Base-by-base conservation (phyloP, 306 rosid genomes). In the Trifolium subterraneum region DNA sequence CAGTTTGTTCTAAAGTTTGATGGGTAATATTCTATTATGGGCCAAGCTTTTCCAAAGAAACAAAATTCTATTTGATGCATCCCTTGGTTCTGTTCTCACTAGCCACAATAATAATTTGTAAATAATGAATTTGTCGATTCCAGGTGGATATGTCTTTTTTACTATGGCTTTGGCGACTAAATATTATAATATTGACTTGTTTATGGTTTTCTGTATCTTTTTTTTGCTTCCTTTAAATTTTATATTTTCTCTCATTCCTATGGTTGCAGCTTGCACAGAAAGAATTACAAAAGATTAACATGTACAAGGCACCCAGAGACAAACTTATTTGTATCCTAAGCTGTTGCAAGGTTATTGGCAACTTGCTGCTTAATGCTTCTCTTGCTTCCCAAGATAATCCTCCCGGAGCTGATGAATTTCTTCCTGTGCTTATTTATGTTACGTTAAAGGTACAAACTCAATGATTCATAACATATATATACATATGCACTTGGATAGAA, bases 301-400 rank as follows among this genome's bases (percentile, higher is more conserved):
- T 92, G 97, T 85, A 85, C 88, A 95, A 92, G 90, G 98, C 98
- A 70, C 99, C 99, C 51, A 89, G 99, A 73, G 99, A 95, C 84
- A 95, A 95, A 85, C 93, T 95, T 81, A 83, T 89, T 20, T 95
- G 99, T 78, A 92, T 95, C 78, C 89, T 95, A 60, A 90, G 83
- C 82, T 95, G 99, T 83, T 92, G 99, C 88, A 92, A 82, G 93
- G 98, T 95, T 85, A 88, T 95, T 58, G 87, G 81, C 38, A 95
- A 95, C 90, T 85, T 95, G 86, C 85, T 95, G 80, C 81, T 42
- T 14, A 92, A 95, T 84, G 99, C 97, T 80, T 90, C 98, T 39
- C 42, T 92, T 74, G 88, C 98, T 79, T 92, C 97, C 65, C 84
- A 89, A 77, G 97, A 84, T 64, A 85, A 80, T 82, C 88, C 90